These are phyloP conservation scores for Sphaceloma murrayae DNA, from an alignment of 2,329 filamentous ascomycete genomes.

Conservation along the genomic window DNA sequence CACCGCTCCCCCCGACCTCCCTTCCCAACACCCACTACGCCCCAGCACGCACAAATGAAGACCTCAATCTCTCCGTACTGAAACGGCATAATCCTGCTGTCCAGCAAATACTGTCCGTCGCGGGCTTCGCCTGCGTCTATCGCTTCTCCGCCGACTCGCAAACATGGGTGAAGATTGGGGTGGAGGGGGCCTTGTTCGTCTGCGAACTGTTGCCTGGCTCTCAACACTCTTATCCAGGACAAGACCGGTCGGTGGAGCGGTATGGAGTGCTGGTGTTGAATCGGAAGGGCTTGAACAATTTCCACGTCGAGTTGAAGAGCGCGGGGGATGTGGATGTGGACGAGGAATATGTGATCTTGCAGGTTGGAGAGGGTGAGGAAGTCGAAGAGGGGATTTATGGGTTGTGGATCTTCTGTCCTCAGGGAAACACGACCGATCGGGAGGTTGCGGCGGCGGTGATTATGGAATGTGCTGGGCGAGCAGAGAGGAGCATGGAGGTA, in stretches of 20 bases:
- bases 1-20: constrained; percentile 27
- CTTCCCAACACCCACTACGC: constrained; percentile 17
- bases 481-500: constrained; percentile 40
- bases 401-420: constrained; percentile 56
- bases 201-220: constrained; percentile 46
- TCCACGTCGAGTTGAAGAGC: constrained; percentile 35
- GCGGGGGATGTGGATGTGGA: constrained; percentile 38
- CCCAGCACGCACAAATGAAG: constrained; percentile 59
- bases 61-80: constrained; percentile 80
- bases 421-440: constrained; percentile 44
- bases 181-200: constrained; percentile 84
- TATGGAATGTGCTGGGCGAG: constrained; percentile 45
- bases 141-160: constrained; percentile 56
- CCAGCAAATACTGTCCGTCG: constrained; percentile 63
- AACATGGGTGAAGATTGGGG: constrained; percentile 73
- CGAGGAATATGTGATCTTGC: constrained; percentile 53
- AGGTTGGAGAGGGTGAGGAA: constrained; percentile 34
- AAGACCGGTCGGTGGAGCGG: constrained; percentile 27
- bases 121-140: constrained; percentile 80
- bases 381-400: constrained; percentile 42
- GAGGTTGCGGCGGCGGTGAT: constrained; percentile 46
- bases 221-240: constrained; percentile 16
- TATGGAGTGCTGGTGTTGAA: constrained; percentile 41
- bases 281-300: constrained; percentile 40
- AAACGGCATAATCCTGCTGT: constrained; percentile 71